Evolutionary conservation across 1,284 basidiomycete genomes (phyloP).

Genomic region (Cystobasidium slooffiae): DNA sequence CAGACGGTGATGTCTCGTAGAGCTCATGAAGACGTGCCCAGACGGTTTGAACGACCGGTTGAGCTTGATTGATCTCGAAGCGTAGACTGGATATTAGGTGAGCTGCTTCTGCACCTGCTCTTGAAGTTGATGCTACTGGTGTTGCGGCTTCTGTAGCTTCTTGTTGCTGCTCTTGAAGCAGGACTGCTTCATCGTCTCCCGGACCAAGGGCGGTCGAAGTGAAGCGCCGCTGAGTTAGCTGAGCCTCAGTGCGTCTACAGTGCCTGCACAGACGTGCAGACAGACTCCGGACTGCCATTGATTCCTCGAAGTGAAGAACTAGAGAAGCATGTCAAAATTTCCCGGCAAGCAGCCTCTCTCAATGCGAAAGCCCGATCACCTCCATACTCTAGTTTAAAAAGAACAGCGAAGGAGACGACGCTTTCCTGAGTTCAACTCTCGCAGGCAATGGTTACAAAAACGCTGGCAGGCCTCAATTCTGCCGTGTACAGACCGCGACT

Average conservation of each 20-base stretch:
- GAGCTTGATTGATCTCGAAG: slow-evolving; percentile 26
- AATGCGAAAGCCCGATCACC: background rate
- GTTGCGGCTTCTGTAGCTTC: background rate
- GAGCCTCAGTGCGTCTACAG: slow-evolving; percentile 9
- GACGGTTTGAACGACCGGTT: background rate
- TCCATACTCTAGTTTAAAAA: too few species aligned
- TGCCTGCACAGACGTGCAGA: slow-evolving; percentile 22
- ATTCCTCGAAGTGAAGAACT: background rate
- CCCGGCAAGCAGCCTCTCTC: background rate
- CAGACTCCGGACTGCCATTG: slow-evolving; percentile 11
- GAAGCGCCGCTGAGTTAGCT: background rate
- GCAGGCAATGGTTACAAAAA: too few species aligned
- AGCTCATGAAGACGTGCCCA: slow-evolving; percentile 26
- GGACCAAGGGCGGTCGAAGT: background rate
- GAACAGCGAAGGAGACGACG: too few species aligned
- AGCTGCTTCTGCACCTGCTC: slow-evolving; percentile 8
- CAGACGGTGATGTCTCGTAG: slow-evolving; percentile 17
- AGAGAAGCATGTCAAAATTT: background rate
- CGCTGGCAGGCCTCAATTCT: too few species aligned
- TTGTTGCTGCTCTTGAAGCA: slow-evolving; percentile 18
- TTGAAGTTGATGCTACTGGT: slow-evolving; percentile 30
- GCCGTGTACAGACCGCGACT: too few species aligned
- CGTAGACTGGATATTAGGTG: slow-evolving; percentile 12
- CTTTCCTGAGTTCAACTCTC: too few species aligned
- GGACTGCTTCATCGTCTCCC: slow-evolving; percentile 7